Percentiles rank a stretch among this genome's conserved stretches.
Evolutionary conservation across 1,284 basidiomycete species (phyloP).

Genomic region (Puccinia coronata): DNA sequence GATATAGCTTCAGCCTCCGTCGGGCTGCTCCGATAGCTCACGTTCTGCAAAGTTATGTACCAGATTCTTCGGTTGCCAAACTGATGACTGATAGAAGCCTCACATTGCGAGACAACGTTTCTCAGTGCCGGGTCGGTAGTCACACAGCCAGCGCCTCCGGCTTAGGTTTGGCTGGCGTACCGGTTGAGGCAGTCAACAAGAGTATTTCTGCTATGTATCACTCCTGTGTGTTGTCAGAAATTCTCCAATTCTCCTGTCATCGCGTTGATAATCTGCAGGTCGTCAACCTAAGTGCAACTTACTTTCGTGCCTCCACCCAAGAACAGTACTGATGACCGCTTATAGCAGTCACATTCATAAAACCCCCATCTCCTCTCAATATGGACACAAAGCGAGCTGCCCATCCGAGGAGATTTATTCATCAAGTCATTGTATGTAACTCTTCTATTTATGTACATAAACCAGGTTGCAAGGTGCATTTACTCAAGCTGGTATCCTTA

Average conservation of each 20-base stretch:
- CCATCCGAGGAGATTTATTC: background rate
- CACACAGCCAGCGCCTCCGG: too few species aligned
- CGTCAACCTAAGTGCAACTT: background rate
- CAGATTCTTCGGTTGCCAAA: too few species aligned
- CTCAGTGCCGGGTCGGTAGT: too few species aligned
- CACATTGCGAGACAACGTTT: too few species aligned
- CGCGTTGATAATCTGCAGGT: background rate
- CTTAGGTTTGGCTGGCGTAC: too few species aligned
- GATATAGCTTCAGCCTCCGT: too few species aligned
- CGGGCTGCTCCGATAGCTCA: too few species aligned
- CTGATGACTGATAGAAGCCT: too few species aligned
- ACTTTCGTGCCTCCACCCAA: background rate
- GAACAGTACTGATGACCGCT: too few species aligned
- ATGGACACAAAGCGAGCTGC: background rate
- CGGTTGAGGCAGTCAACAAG: background rate
- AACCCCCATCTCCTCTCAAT: background rate
- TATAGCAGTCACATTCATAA: background rate
- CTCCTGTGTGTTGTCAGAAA: background rate
- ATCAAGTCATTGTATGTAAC: too few species aligned
- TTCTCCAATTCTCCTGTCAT: background rate
- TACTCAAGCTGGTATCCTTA: background rate
- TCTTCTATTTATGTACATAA: background rate
- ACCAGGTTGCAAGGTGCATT: too few species aligned
- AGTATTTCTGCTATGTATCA: background rate
- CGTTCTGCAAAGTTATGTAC: too few species aligned